Conservation (phyloP, 1,139 yeast genomes). For the Hyphopichia burtonii region DNA sequence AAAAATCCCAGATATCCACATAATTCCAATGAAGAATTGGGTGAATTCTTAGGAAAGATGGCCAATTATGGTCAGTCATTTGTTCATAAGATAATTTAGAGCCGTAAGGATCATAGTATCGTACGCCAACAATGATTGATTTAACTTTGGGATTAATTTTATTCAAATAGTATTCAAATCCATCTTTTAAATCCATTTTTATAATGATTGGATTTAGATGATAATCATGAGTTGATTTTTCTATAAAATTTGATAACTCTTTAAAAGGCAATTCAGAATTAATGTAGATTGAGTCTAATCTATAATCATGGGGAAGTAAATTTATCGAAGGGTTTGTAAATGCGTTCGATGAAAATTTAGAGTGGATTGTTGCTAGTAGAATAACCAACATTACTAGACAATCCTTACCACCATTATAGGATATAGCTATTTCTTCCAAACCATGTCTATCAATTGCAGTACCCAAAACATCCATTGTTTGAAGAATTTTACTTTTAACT, state of each 20-base stretch:
- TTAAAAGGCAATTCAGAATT: conserved; percentile 67
- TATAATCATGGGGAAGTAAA: conserved; percentile 28
- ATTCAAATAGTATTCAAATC: conserved; percentile 58
- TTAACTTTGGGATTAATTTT: conserved; percentile 44
- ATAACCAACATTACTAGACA: conserved; percentile 79
- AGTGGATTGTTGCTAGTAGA: conserved; percentile 57
- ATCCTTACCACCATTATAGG: conserved; percentile 91
- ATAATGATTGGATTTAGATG: conserved; percentile 46
- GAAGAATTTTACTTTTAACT: conserved; percentile 30
- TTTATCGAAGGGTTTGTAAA: conserved; percentile 8
- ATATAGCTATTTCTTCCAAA: conserved; percentile 61
- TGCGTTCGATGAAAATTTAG: conserved; percentile 16
- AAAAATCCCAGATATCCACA: conserved; percentile 72
- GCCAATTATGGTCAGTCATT: conserved; percentile 83
- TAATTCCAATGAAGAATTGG: conserved; percentile 85
- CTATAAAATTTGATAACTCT: conserved; percentile 52
- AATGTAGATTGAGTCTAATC: conserved; percentile 62
- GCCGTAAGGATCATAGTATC: conserved; percentile 81
- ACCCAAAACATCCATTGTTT: conserved; percentile 31
- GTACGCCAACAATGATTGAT: conserved; percentile 77
- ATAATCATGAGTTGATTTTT: conserved; percentile 39
- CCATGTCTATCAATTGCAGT: conserved; percentile 27
- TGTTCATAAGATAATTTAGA: conserved; percentile 52
- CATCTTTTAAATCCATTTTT: conserved; percentile 56
- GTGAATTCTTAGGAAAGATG: conserved; percentile 72